Percentiles rank a stretch among this genome's conserved stretches.
phyloP scores from a whole-genome alignment of 345 rosid genomes.

The Gynandropsis gynandra region DNA sequence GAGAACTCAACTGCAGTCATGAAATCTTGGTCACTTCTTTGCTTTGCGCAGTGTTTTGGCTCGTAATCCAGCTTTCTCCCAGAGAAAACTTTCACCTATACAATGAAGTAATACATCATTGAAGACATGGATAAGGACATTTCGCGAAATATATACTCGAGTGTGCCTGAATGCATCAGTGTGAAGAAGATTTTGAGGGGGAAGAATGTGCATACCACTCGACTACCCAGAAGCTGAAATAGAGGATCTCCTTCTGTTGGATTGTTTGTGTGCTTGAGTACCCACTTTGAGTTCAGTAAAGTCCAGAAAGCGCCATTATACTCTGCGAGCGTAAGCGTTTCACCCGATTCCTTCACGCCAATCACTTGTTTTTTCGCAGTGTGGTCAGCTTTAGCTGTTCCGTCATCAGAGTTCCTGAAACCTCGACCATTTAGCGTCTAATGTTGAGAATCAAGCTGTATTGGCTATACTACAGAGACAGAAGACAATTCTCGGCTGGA shows the following conservation, averaged over 20 bases:
- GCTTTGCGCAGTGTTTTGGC: constrained; percentile 39
- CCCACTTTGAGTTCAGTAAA: constrained; percentile 62
- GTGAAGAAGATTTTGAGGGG: neutral
- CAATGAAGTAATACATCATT: constrained; percentile 22
- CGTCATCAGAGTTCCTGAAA: constrained; percentile 40
- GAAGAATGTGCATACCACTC: constrained; percentile 40
- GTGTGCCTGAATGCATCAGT: too few species aligned
- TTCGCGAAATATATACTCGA: too few species aligned
- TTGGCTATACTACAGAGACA: neutral
- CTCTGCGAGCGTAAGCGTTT: constrained; percentile 54
- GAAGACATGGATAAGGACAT: constrained; percentile 10
- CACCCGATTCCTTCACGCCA: constrained; percentile 45
- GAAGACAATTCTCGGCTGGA: neutral
- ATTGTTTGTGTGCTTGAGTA: constrained; percentile 36
- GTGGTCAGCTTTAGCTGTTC: constrained; percentile 20
- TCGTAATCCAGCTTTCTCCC: constrained; percentile 82
- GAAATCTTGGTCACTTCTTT: constrained; percentile 47
- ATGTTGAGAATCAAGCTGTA: neutral
- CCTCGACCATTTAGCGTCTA: constrained; percentile 9
- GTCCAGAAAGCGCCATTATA: constrained; percentile 50
- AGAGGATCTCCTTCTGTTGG: constrained; percentile 37
- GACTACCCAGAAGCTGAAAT: constrained; percentile 56
- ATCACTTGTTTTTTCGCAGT: constrained; percentile 52
- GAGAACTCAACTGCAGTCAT: constrained; percentile 82
- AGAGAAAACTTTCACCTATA: constrained; percentile 51